Evolutionary conservation across 1,284 basidiomycete species (phyloP), one percentile per base, ranked within the genome.

Genomic region (Austroboletus novae-zelandiae): DNA sequence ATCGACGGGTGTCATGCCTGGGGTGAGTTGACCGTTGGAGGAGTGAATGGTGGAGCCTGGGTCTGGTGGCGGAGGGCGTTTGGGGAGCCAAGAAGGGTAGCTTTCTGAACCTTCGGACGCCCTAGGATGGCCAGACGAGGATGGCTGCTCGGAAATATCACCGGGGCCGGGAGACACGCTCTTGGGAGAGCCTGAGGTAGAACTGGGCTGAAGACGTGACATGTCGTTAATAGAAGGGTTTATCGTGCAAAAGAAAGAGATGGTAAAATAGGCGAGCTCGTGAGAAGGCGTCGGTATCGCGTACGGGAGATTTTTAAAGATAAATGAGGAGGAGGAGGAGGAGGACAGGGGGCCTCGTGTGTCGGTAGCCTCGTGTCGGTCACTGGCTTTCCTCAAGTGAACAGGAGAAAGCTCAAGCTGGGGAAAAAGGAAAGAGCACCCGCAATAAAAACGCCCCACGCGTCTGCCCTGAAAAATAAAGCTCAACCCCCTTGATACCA

Each of bases 31-130:
- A 13, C 72, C 74, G 31, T 75, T 72, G 20, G 77, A 78, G 14
- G 82, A 85, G 50, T 83, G 81, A 52, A 84, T 70, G 4, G 86
- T 88, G 10, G 84, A 87, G 5, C 78, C 78, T 4, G 88, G 89
- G 13, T 79, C 80, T 1, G 88, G 88, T 2, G 80, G 85, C 18
- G 82, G 82, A 5, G 89, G 88, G n/a, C 88, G 78, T 54, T 74
- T 80, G 13, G 88, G 88, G 5, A 91, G 81, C 88, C 89, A 91
- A 27, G 84, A 83, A 5, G 88, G 88, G 61, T 91, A 91, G 23
- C 82, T 81, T 58, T 87, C 85, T 9, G 82, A 84, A 53, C 75
- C 73, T 59, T 72, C 73, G 35, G 77, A 76, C 50, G 62, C 59
- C 50, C 70, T 64, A 27, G 66, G 65, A 13, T 67, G 71, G 36